phyloP scores from a whole-genome alignment of 2,329 filamentous ascomycete species.

The Ophiocordyceps robertsii region DNA sequence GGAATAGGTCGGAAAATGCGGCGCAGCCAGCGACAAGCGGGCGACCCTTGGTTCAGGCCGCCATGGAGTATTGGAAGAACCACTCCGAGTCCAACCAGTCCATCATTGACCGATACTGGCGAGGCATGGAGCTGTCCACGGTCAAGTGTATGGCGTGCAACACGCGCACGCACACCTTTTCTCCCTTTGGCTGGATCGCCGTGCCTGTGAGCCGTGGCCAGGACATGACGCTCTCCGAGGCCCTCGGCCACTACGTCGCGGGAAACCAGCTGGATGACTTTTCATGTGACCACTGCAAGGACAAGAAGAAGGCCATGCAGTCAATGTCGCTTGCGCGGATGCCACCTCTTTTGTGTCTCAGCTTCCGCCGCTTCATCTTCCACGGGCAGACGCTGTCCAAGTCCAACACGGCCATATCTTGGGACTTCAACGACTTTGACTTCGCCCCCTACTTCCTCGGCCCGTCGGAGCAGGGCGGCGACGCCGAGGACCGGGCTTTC shows the following conservation, averaged over 20 bases:
- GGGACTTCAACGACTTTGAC: slow-evolving; percentile 59
- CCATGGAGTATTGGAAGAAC: slow-evolving; percentile 59
- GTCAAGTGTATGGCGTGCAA: slow-evolving; percentile 51
- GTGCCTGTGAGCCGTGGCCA: slow-evolving; percentile 21
- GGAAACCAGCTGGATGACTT: slow-evolving; percentile 56
- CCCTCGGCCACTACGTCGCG: slow-evolving; percentile 55
- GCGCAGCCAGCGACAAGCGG: slow-evolving; percentile 20
- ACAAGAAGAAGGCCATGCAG: slow-evolving; percentile 52
- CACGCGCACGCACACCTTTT: slow-evolving; percentile 31
- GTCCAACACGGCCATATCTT: slow-evolving; percentile 57
- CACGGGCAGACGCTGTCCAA: slow-evolving; percentile 37
- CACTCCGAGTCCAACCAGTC: slow-evolving; percentile 59
- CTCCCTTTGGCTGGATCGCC: slow-evolving; percentile 40
- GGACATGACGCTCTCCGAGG: slow-evolving; percentile 38
- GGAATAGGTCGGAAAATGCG: slow-evolving; percentile 25
- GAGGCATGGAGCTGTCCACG: slow-evolving; percentile 59
- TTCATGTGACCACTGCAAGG: slow-evolving; percentile 63
- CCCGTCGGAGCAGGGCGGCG: slow-evolving; percentile 16
- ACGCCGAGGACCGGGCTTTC: slow-evolving; percentile 24
- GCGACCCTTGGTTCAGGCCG: slow-evolving; percentile 36
- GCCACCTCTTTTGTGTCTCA: slow-evolving; percentile 65
- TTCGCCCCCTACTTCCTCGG: slow-evolving; percentile 30
- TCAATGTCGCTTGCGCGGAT: slow-evolving; percentile 63
- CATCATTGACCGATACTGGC: slow-evolving; percentile 70
- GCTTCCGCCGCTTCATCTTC: slow-evolving; percentile 49